These are phyloP conservation scores for Pseudogymnoascus sp. DNA, from an alignment of 2,329 filamentous ascomycete species.

Conservation along the genomic window DNA sequence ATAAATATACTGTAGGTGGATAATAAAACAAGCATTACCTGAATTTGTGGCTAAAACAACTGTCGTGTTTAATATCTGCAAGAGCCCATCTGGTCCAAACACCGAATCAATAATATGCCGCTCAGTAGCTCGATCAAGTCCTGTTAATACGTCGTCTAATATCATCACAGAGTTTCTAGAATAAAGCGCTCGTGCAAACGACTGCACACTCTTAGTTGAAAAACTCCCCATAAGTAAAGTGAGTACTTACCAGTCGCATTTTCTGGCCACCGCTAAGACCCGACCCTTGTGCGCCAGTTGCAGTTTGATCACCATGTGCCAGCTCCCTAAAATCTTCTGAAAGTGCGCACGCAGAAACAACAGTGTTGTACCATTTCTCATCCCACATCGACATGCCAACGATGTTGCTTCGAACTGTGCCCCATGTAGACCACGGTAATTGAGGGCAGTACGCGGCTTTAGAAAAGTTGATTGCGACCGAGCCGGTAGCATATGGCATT, in stretches of 20 bases:
- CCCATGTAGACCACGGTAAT: constrained; percentile 18
- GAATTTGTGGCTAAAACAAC: constrained; percentile 30
- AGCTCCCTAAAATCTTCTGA: constrained; percentile 20
- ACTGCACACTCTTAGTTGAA: constrained; percentile 4
- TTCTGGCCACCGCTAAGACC: constrained; percentile 21
- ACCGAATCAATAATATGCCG: constrained; percentile 13
- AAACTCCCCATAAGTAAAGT: too few species aligned
- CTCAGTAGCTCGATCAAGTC: constrained; percentile 18
- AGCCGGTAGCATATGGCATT: constrained; percentile 3
- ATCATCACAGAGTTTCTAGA: constrained; percentile 16
- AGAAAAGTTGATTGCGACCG: constrained; percentile 36
- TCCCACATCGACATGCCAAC: constrained; percentile 11
- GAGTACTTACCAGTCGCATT: constrained; percentile 12
- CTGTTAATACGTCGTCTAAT: constrained; percentile 21
- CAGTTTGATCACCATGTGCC: constrained; percentile 22
- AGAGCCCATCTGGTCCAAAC: constrained; percentile 12
- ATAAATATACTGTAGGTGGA: neutral
- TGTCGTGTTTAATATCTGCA: constrained; percentile 25
- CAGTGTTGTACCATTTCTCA: constrained; percentile 14
- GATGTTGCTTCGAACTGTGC: constrained; percentile 15
- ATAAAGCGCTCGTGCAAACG: constrained; percentile 20
- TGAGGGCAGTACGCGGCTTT: constrained; percentile 19
- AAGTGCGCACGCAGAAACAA: constrained; percentile 19
- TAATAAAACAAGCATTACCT: neutral
- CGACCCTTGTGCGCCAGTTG: constrained; percentile 22